Evolutionary conservation across 192 early-diverging fungal species (phyloP), one percentile per base, ranked within the genome.

Genomic region (Coemansia aciculifera): DNA sequence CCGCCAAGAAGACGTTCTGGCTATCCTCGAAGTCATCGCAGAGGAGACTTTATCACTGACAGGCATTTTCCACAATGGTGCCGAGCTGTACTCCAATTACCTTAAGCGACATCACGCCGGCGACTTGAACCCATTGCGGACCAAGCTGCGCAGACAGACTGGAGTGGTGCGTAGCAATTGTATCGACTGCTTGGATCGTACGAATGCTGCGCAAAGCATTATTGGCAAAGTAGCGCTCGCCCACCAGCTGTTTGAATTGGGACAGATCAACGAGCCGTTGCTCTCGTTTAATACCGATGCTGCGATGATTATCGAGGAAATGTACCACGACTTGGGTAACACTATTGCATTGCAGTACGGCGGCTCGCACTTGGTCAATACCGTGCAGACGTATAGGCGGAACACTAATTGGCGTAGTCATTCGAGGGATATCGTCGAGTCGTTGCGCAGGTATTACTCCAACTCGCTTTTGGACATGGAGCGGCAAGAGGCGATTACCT

Each of bases 271-370:
- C 19, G 81, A 89, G 34, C 94, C 94, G 3, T 77, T 74, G 8
- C 85, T 99, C 0, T 90, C 91, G 0, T 95, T 98, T 72, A 95
- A 98, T 76, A 92, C 91, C 3, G 97, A 99, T 74, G 94, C 92
- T 0, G 87, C 93, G 5, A 93, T 95, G 71, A 88, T 97, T 43
- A 87, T 99, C 38, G 97, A 94, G 42, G 94, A 92, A 63, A 95
- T 99, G 94, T 99, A 97, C 75, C 95, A 98, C 62, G 94, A 95
- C 59, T 91, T 98, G 74, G 97, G 97, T 29, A 95, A 99, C 68
- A 97, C 97, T 5, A 97, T 99, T 60, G 93, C 93, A 0, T 76
- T 95, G 4, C 91, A 93, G 79, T 99, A 99, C 72, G 96, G 97
- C 62, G 97, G 97, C 13, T 98, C 95, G 19, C 94, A 97, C 79